Evolutionary conservation across 2,329 filamentous ascomycete genomes (phyloP), one percentile per base, ranked within the genome.

Genomic region (Talaromyces pinophilus): DNA sequence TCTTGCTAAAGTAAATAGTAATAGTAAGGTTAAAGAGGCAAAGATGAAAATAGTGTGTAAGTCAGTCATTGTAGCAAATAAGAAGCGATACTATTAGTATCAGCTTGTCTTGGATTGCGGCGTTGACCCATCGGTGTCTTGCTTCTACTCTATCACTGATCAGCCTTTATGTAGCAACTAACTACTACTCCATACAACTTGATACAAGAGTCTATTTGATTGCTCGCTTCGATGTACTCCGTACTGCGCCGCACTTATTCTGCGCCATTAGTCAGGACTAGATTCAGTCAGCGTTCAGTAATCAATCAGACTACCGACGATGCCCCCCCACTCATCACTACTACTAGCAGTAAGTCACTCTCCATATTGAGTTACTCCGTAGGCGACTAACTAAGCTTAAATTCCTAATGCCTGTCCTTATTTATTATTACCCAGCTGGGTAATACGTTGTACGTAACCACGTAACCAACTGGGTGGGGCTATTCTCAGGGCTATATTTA

Each of bases 101-200:
- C 59, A 62, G 44, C 60, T 50, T 62, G 59, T 62, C 46, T 48
- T 60, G 40, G 33, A 60, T 65, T 44, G 55, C 38, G 52, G 48
- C 62, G 38, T 38, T 19, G 40, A 59, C 59, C 64, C 64, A 57
- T 59, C 25, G 10, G 35, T 42, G 40, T 52, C 57, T 61, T 61
- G 33, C 44, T 19, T 33, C 17, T 13, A 35, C 7, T 15, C 5
- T 15, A 3, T 8, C 30, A 8, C 40, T 19, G 19, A 19, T 19
- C 19, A 19, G 19, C 19, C 19, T 19, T 19, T 8, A 44, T 44
- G 40, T 44, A 42, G 40, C 1, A 19, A 19, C 19, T 42, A 40
- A 40, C 11, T 13, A 40, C 35, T 38, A 42, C 6, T 22, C 28
- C 17, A 19, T 19, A 1, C 19, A 19, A 19, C 19, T 19, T 19